phyloP scores from a whole-genome alignment of 2,329 filamentous ascomycete species.

The Epicoccum nigrum region DNA sequence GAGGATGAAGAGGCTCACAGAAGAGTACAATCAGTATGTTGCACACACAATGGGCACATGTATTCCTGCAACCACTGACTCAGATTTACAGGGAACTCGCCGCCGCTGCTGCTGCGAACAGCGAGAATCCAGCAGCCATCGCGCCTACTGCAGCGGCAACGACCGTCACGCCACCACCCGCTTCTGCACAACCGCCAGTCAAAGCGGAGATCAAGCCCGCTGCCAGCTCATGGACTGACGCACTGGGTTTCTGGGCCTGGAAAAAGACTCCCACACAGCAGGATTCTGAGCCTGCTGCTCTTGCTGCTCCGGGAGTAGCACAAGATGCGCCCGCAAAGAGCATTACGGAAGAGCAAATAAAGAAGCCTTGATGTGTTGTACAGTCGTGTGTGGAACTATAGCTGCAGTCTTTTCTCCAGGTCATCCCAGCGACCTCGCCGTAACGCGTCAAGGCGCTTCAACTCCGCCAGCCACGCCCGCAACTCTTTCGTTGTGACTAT shows the following conservation, averaged over 20 bases:
- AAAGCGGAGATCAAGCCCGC: slow-evolving; percentile 18
- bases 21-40: slow-evolving; percentile 43
- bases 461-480: slow-evolving; percentile 62
- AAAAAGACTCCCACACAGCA: slow-evolving; percentile 39
- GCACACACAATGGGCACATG: neutral
- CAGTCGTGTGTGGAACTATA: slow-evolving; percentile 33
- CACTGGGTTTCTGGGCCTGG: slow-evolving; percentile 45
- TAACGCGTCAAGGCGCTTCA: slow-evolving; percentile 75
- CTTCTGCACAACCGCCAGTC: slow-evolving; percentile 16
- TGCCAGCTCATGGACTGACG: slow-evolving; percentile 35
- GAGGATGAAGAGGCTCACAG: slow-evolving; percentile 36
- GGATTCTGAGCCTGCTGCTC: slow-evolving; percentile 63
- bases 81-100: slow-evolving; percentile 29
- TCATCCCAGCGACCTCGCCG: slow-evolving; percentile 78
- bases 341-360: slow-evolving; percentile 63
- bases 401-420: slow-evolving; percentile 59
- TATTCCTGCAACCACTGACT: slow-evolving; percentile 20
- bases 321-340: slow-evolving; percentile 64
- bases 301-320: slow-evolving; percentile 63
- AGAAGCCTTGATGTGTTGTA: slow-evolving; percentile 56
- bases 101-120: slow-evolving; percentile 27
- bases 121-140: slow-evolving; percentile 21
- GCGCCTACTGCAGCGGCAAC: slow-evolving; percentile 18
- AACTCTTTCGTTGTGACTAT: slow-evolving; percentile 54
- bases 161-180: slow-evolving; percentile 8